Base-by-base conservation (phyloP, 257 asterid genomes). In the Catharanthus roseus region DNA sequence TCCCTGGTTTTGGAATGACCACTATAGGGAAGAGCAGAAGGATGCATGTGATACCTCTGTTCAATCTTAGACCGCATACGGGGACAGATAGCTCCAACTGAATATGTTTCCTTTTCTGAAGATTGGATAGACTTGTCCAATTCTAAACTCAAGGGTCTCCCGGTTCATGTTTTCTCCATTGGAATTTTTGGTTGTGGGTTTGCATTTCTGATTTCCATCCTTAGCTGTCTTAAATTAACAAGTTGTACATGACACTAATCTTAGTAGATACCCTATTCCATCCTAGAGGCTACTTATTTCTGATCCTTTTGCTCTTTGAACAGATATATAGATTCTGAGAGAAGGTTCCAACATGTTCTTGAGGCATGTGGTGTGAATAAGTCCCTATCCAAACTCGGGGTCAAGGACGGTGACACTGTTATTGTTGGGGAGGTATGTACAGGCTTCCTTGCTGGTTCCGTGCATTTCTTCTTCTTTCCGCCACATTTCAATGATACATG, bases 291-390 rank as follows among this genome's bases (percentile, higher is more conserved):
- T 58, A 29, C 10, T 57, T 26, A 56, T 44, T 50, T 12, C 62
- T 70, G 60, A 16, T 21, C 53, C 31, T 18, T 80, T 77, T 70
- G n/a, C 51, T 65, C 41, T 38, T 67, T 80, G 72, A 69, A 75
- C 90, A 93, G 99, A 81, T 95, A 95, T 68, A 54, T 80, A 36
- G 97, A 95, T 71, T 95, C 99, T 0, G 95, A 84, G 10, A 83
- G 87, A 80, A 89, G 97, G 82, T 95, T 95, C 84, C 99, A 95
- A 65, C 88, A 83, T 51, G 97, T 95, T 79, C 85, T 91, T 51
- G 97, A 95, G 77, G 97, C 97, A 50, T 88, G 96, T 67, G 96
- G 99, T 44, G 97, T 91, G 71, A 85, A 86, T 71, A 95, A 91
- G 81, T 81, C 96, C 66, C 97, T 95, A 68, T 67, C 47, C 68